Evolutionary conservation across 225 moss, liverwort and hornwort species (phyloP).

Genomic region (Physcomitrium patens): DNA sequence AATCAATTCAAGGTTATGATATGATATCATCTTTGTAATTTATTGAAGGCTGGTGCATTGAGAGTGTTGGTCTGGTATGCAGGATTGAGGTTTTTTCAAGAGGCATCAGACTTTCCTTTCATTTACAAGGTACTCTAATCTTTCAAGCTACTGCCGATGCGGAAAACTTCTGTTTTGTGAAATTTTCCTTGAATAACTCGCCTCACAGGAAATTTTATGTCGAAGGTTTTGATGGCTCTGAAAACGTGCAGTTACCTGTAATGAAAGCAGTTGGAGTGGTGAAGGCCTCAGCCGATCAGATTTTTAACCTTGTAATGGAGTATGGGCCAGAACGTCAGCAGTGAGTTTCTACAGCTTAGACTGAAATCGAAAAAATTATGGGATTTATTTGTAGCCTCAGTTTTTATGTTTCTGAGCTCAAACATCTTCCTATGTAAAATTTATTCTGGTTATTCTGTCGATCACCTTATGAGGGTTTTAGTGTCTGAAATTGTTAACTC

Average conservation of each 20-base stretch:
- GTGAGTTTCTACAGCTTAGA: slow-evolving; percentile 45
- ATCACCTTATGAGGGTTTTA: slow-evolving; percentile 2
- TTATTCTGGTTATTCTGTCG: background rate
- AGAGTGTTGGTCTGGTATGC: slow-evolving; percentile 36
- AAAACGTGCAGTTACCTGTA: slow-evolving; percentile 66
- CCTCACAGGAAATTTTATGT: slow-evolving; percentile 1
- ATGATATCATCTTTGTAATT: background rate
- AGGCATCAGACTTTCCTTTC: slow-evolving; percentile 51
- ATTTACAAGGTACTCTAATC: slow-evolving; percentile 50
- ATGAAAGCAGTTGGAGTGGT: slow-evolving; percentile 83
- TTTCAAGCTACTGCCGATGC: background rate
- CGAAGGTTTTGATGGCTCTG: background rate
- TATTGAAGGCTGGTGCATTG: slow-evolving; percentile 25
- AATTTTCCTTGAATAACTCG: slow-evolving; percentile 1
- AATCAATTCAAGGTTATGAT: slow-evolving; percentile 15
- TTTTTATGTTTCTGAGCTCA: background rate
- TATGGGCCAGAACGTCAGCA: slow-evolving; percentile 72
- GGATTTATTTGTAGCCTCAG: too few relatives aligned
- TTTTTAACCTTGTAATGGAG: slow-evolving; percentile 72
- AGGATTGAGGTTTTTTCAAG: slow-evolving; percentile 65
- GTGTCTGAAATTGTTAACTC: background rate
- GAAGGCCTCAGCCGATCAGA: slow-evolving; percentile 77
- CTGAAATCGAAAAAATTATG: background rate
- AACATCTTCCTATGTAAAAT: slow-evolving; percentile 3
- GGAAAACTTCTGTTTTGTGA: slow-evolving; percentile 15